Conservation (phyloP, 2,329 filamentous ascomycete species). For the Sporothrix pallida region DNA sequence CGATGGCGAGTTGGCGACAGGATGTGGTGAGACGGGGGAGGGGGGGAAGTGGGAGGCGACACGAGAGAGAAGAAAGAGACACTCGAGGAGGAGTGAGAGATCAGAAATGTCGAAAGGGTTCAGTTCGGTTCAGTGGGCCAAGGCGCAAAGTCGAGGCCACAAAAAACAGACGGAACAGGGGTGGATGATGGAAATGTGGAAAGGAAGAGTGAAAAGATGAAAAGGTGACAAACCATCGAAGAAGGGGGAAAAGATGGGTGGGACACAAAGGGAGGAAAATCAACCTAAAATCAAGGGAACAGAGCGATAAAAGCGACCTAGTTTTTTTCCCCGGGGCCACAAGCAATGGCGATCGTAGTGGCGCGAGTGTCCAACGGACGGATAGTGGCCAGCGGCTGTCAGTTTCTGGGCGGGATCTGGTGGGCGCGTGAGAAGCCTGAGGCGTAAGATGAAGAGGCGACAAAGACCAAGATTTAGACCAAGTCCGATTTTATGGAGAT, state of each 20-base stretch:
- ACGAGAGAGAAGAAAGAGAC: not conserved
- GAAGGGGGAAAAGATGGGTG: not conserved
- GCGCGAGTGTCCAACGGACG: conserved; percentile 20
- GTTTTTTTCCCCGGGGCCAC: conserved; percentile 14
- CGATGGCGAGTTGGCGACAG: conserved; percentile 10
- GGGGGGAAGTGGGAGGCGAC: not conserved
- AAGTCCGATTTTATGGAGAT: too few relatives aligned
- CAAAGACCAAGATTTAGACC: too few relatives aligned
- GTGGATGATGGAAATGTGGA: conserved; percentile 11
- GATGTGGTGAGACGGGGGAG: conserved; percentile 12
- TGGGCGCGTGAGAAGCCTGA: conserved; percentile 12
- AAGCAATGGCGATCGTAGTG: conserved; percentile 32
- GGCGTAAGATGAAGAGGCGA: not conserved
- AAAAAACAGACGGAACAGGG: conserved; percentile 30
- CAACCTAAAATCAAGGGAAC: not conserved
- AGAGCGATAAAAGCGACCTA: conserved; percentile 21
- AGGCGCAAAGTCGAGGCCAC: conserved; percentile 27
- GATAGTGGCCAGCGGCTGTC: conserved; percentile 1
- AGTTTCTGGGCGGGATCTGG: conserved; percentile 13
- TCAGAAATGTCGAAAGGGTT: conserved; percentile 5
- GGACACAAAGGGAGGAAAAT: conserved; percentile 5
- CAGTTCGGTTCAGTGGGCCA: conserved; percentile 27
- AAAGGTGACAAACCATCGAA: conserved; percentile 2
- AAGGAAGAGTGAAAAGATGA: not conserved
- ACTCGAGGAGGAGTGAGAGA: not conserved